phyloP scores from a whole-genome alignment of 495 filamentous ascomycete genomes.

The Talaromyces adpressus region DNA sequence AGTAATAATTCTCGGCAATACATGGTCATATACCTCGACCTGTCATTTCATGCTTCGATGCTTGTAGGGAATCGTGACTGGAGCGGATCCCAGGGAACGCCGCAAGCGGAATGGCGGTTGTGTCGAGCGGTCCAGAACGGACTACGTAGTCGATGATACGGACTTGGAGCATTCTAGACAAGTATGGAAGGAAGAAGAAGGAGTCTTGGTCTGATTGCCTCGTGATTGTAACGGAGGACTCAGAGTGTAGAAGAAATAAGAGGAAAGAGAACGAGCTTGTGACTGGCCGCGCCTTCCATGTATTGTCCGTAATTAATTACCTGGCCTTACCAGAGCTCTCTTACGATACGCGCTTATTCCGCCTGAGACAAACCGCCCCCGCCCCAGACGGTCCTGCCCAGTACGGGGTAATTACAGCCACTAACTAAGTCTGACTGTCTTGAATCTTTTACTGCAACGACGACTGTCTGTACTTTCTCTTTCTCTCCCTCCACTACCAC shows the following conservation, averaged over 20 bases:
- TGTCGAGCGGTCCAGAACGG: not conserved
- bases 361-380: not conserved
- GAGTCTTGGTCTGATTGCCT: not conserved
- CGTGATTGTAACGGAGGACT: not conserved
- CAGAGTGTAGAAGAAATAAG: not conserved
- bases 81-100: not conserved
- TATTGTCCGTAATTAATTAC: not conserved
- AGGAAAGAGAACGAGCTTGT: not conserved
- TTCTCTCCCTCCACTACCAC: not conserved
- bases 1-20: not conserved
- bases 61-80: not conserved
- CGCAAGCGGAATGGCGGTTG: not conserved
- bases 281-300: not conserved
- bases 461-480: not conserved
- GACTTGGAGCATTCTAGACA: not conserved
- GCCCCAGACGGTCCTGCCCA: not conserved
- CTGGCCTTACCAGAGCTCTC: not conserved
- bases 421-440: not conserved
- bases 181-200: not conserved
- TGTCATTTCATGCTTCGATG: not conserved
- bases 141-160: not conserved
- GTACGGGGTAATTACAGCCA: not conserved
- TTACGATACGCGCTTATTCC: not conserved
- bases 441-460: not conserved
- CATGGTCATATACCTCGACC: not conserved